Evolutionary conservation across 371 early-diverging fungal species (phyloP).

Genomic region (Mucor irregularis): DNA sequence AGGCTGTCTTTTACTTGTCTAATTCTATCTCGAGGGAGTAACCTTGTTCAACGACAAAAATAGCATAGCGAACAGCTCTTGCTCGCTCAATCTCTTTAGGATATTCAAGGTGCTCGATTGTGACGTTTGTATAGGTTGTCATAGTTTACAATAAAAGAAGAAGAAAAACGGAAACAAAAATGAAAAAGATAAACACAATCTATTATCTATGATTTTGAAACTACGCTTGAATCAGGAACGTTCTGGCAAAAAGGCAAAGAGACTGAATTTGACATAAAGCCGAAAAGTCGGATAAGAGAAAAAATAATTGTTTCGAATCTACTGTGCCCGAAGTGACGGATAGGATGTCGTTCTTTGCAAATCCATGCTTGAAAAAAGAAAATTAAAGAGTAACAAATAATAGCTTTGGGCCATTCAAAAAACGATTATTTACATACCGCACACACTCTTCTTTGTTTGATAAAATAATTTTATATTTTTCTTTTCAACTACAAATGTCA

Average conservation of each 20-base stretch:
- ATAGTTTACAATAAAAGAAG: neutral
- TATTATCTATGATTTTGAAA: no score
- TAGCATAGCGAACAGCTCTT: conserved; percentile 31
- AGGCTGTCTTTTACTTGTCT: conserved; percentile 36
- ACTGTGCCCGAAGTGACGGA: neutral
- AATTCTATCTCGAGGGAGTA: conserved; percentile 31
- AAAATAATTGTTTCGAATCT: neutral
- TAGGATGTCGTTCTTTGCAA: no score
- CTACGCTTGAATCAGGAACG: no score
- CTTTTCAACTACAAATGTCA: neutral
- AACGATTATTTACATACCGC: no score
- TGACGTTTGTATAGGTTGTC: conserved; percentile 5
- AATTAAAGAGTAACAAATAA: no score
- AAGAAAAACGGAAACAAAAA: no score
- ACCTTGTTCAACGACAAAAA: conserved; percentile 45
- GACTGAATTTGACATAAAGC: neutral
- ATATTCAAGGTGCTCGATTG: neutral
- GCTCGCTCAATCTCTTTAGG: conserved; percentile 23
- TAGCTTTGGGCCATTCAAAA: no score
- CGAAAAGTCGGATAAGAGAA: neutral
- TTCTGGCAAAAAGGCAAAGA: neutral
- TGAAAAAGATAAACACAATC: no score
- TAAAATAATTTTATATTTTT: neutral
- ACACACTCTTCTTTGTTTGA: no score
- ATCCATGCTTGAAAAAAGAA: no score